A percentile compares a stretch with the other conserved stretches of the same genome.
Evolutionary conservation across 768 basidiomycete species (phyloP).

Genomic region (Boletus tylopilopsis): DNA sequence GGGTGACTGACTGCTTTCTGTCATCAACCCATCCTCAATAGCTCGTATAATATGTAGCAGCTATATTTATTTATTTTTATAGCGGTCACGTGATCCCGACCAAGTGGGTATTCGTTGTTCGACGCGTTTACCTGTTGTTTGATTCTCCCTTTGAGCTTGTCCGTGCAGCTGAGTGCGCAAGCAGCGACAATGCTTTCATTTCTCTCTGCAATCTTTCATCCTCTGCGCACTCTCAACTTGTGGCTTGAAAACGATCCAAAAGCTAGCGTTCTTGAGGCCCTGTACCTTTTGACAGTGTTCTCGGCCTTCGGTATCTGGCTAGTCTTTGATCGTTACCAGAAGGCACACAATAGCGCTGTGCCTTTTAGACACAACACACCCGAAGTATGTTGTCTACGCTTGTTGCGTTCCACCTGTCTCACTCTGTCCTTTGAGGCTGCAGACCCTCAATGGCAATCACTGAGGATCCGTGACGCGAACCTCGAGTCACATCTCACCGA

Average conservation of each 20-base stretch:
- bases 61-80: too few relatives aligned
- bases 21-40: too few relatives aligned
- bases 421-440: slow-evolving; percentile 42
- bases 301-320: slow-evolving; percentile 78
- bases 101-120: too few relatives aligned
- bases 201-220: slow-evolving; percentile 44
- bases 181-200: slow-evolving; percentile 30
- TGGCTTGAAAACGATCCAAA: slow-evolving; percentile 46
- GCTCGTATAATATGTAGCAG: too few relatives aligned
- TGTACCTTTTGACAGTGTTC: slow-evolving; percentile 66
- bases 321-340: slow-evolving; percentile 70
- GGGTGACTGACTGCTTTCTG: too few relatives aligned
- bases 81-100: slow-evolving; percentile 20
- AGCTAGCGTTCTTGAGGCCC: slow-evolving; percentile 51
- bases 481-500: slow-evolving; percentile 64
- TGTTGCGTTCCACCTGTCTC: slow-evolving; percentile 2
- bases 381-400: slow-evolving; percentile 40
- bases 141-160: too few relatives aligned
- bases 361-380: slow-evolving; percentile 60
- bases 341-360: slow-evolving; percentile 68
- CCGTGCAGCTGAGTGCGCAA: slow-evolving; percentile 1
- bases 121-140: background rate
- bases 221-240: slow-evolving; percentile 47
- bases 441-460: slow-evolving; percentile 53
- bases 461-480: slow-evolving; percentile 52